phyloP scores from a whole-genome alignment of 768 basidiomycete species.

The Boletus subcaerulescens region DNA sequence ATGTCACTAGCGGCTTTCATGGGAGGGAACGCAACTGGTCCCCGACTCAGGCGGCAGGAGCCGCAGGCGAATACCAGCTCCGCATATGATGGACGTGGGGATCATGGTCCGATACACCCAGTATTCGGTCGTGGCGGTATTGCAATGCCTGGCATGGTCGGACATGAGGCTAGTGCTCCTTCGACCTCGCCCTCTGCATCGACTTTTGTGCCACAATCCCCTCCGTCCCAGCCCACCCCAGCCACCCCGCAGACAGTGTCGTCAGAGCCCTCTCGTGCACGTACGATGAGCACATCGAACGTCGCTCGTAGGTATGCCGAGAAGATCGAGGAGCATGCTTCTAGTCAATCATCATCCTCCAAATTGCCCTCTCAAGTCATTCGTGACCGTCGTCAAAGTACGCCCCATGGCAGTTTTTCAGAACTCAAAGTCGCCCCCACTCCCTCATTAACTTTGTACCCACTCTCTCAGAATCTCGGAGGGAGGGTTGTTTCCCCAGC shows the following conservation, averaged over 20 bases:
- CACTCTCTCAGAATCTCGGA: conserved; percentile 21
- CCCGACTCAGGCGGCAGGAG: conserved; percentile 67
- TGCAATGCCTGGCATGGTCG: conserved; percentile 71
- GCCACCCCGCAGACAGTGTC: conserved; percentile 4
- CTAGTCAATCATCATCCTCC: conserved; percentile 33
- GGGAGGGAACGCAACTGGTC: conserved; percentile 73
- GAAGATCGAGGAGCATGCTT: conserved; percentile 37
- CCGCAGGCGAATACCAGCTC: conserved; percentile 68
- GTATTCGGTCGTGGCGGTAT: conserved; percentile 72
- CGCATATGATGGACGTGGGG: conserved; percentile 61
- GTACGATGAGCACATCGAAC: conserved; percentile 37
- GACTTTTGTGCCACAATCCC: conserved; percentile 1
- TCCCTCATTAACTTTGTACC: conserved; percentile 12
- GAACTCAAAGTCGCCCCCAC: conserved; percentile 17
- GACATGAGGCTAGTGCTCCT: conserved; percentile 9
- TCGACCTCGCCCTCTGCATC: conserved; percentile 6
- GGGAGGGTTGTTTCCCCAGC: conserved; percentile 9
- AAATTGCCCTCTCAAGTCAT: conserved; percentile 22
- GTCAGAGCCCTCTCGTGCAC: conserved; percentile 22
- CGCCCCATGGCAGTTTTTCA: conserved; percentile 31
- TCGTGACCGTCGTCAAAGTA: conserved; percentile 53
- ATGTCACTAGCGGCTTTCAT: conserved; percentile 82
- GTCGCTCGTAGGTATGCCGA: conserved; percentile 35
- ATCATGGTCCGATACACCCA: conserved; percentile 60
- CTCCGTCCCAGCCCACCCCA: neutral